These are phyloP conservation scores for Prunus yedoensis DNA, from an alignment of 331 rosid genomes.

Conservation along the genomic window DNA sequence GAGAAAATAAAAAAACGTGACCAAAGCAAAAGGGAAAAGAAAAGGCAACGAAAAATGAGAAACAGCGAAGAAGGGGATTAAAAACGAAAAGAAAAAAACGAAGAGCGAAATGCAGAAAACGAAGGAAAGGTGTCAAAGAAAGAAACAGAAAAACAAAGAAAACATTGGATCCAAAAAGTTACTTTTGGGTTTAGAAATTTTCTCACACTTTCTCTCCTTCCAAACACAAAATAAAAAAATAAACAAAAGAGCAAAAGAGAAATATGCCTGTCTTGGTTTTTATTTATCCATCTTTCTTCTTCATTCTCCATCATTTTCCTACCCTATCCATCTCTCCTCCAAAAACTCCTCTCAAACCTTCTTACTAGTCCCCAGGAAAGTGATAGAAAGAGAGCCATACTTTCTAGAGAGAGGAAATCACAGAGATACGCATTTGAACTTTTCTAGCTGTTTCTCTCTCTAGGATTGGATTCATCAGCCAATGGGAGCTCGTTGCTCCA, in stretches of 20 bases:
- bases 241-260: neutral
- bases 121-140: slow-evolving; percentile 25
- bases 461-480: slow-evolving; percentile 27
- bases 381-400: slow-evolving; percentile 14
- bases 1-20: neutral
- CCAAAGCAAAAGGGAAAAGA: neutral
- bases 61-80: neutral
- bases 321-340: slow-evolving; percentile 20
- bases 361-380: slow-evolving; percentile 15
- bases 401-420: slow-evolving; percentile 23
- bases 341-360: slow-evolving; percentile 9
- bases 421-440: neutral
- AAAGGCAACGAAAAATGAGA: neutral
- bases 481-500: slow-evolving; percentile 99
- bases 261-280: neutral
- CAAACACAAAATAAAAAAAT: slow-evolving; percentile 28
- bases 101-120: slow-evolving; percentile 25
- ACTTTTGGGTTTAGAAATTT: slow-evolving; percentile 14
- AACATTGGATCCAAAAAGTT: slow-evolving; percentile 58
- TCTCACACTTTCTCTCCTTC: slow-evolving; percentile 48
- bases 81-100: neutral
- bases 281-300: slow-evolving; percentile 12
- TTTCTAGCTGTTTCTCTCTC: slow-evolving; percentile 9
- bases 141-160: slow-evolving; percentile 3
- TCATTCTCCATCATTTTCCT: slow-evolving; percentile 18